A percentile compares a stretch with the other conserved stretches of the same genome.
Conservation (phyloP, 257 asterid genomes). For the Dorcoceras hygrometricum region DNA sequence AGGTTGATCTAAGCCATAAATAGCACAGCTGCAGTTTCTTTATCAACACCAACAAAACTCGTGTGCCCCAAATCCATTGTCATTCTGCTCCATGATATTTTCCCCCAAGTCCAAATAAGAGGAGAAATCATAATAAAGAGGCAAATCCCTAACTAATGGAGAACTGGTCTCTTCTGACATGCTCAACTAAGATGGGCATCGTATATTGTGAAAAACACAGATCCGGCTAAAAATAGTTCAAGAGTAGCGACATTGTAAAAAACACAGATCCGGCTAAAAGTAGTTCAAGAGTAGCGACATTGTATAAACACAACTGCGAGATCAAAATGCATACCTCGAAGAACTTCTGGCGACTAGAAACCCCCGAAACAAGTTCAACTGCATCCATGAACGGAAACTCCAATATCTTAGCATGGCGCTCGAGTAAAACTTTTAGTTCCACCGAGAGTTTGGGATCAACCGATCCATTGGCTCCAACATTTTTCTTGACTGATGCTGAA, state of each 20-base stretch:
- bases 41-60: not conserved
- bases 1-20: not conserved
- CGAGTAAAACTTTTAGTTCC: conserved; percentile 77
- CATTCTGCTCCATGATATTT: not conserved
- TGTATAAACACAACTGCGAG: not conserved
- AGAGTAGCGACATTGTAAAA: not conserved
- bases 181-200: conserved; percentile 20
- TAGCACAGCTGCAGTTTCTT: not conserved
- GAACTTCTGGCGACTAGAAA: conserved; percentile 55
- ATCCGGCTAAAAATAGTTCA: not conserved
- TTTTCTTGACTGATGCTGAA: conserved; percentile 71
- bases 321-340: conserved; percentile 53
- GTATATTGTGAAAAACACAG: conserved; percentile 14
- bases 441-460: conserved; percentile 53
- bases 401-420: conserved; percentile 70
- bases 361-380: conserved; percentile 61
- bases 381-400: conserved; percentile 79
- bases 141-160: not conserved
- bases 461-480: conserved; percentile 64
- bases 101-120: not conserved
- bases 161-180: not conserved
- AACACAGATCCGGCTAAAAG: not conserved
- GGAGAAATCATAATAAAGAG: not conserved
- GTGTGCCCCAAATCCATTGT: not conserved
- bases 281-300: not conserved